Conservation (phyloP, 139 green algal genomes). For the Astrephomene gubernaculifera region DNA sequence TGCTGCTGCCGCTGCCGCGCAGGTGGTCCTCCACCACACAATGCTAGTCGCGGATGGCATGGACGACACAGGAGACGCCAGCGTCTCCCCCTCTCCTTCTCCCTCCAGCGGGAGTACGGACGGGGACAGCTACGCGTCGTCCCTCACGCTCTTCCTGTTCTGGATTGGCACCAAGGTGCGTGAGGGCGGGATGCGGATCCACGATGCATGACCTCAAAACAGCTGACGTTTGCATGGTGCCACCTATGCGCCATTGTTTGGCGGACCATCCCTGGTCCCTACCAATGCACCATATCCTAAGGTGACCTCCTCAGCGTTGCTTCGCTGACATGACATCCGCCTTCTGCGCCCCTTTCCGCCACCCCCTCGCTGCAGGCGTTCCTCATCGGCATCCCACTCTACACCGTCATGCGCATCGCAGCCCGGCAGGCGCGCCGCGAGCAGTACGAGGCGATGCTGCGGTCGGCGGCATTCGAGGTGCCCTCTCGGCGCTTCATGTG, state of each 20-base stretch:
- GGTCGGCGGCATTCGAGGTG: conserved; percentile 1
- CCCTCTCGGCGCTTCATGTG: conserved; percentile 30
- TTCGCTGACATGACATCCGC: background rate
- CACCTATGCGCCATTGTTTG: too few relatives aligned
- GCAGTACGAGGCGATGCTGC: conserved; percentile 60
- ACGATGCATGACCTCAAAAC: too few relatives aligned
- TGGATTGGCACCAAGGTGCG: conserved; percentile 55
- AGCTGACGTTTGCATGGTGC: too few relatives aligned
- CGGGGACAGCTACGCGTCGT: conserved; percentile 28
- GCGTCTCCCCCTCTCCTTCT: background rate
- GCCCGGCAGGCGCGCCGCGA: conserved; percentile 44
- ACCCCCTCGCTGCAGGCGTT: conserved; percentile 32
- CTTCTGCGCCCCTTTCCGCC: background rate
- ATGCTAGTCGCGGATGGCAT: conserved; percentile 45
- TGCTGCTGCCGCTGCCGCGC: background rate
- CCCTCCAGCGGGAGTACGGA: background rate
- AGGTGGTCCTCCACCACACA: conserved; percentile 58
- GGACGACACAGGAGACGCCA: background rate
- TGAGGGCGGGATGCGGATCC: too few relatives aligned
- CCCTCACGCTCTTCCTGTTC: conserved; percentile 51
- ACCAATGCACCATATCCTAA: too few relatives aligned
- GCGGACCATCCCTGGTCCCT: too few relatives aligned
- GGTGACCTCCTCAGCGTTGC: too few relatives aligned
- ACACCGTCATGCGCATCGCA: conserved; percentile 47
- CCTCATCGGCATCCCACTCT: conserved; percentile 59